Evolutionary conservation across 306 rosid genomes (phyloP).

Genomic region (Pueraria montana): DNA sequence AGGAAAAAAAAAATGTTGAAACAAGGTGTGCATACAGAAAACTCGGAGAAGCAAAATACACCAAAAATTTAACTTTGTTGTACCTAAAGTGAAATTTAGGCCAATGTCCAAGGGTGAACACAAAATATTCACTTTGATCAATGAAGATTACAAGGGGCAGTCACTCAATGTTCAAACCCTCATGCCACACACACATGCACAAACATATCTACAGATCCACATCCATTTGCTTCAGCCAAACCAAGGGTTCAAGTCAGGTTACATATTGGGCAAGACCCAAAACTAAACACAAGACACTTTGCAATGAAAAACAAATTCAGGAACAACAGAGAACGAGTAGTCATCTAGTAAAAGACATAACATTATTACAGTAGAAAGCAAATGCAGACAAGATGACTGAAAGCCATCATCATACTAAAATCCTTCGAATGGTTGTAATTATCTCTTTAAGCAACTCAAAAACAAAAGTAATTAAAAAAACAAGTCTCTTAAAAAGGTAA

Average conservation of each 20-base stretch:
- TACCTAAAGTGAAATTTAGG: slow-evolving; percentile 23
- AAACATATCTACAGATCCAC: slow-evolving; percentile 22
- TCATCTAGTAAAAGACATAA: neutral
- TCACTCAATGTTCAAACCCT: slow-evolving; percentile 27
- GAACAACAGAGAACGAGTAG: slow-evolving; percentile 36
- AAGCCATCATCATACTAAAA: slow-evolving; percentile 38
- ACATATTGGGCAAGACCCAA: slow-evolving; percentile 3
- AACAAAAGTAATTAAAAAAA: slow-evolving; percentile 16
- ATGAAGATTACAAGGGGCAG: slow-evolving; percentile 27
- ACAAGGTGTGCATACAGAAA: slow-evolving; percentile 14
- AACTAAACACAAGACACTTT: slow-evolving; percentile 15
- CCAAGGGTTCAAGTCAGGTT: slow-evolving; percentile 15
- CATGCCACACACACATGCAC: slow-evolving; percentile 23
- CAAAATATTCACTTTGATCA: slow-evolving; percentile 11
- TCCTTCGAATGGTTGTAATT: slow-evolving; percentile 19
- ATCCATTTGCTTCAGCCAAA: slow-evolving; percentile 36
- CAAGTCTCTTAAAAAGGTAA: neutral
- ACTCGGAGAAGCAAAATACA: slow-evolving; percentile 28
- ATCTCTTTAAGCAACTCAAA: slow-evolving; percentile 34
- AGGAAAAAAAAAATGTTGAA: neutral
- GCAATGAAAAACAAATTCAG: neutral
- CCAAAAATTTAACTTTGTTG: neutral
- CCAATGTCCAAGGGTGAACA: neutral
- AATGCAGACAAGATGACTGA: slow-evolving; percentile 31
- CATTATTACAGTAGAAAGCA: slow-evolving; percentile 19